Evolutionary conservation across 2,329 filamentous ascomycete species (phyloP).

Genomic region (Dactylellina sp.): DNA sequence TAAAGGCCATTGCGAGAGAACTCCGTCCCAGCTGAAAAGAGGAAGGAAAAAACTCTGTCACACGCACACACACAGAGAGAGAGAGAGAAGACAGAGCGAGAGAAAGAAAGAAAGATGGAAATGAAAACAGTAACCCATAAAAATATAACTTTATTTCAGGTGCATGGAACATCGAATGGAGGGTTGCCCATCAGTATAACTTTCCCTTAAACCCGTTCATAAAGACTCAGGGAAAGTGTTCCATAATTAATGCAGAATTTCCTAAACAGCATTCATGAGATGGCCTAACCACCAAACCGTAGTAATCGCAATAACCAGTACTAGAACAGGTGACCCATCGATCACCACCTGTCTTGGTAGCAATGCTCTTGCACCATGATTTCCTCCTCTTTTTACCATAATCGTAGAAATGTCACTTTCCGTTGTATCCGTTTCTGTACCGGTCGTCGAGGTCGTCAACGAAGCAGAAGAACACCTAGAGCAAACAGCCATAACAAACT

Average conservation of each 20-base stretch:
- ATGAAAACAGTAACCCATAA: constrained; percentile 49
- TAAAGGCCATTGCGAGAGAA: constrained; percentile 61
- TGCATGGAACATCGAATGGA: constrained; percentile 58
- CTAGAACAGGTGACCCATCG: constrained; percentile 45
- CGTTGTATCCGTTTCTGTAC: constrained; percentile 25
- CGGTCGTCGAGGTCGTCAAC: constrained; percentile 45
- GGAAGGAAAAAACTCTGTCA: constrained; percentile 58
- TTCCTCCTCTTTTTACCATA: constrained; percentile 17
- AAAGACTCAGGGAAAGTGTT: constrained; percentile 58
- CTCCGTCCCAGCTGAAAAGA: constrained; percentile 58
- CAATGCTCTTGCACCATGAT: constrained; percentile 25
- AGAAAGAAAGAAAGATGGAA: constrained; percentile 58
- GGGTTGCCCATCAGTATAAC: constrained; percentile 46
- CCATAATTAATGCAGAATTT: constrained; percentile 37
- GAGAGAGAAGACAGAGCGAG: too few species aligned
- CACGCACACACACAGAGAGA: too few species aligned
- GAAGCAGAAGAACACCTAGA: constrained; percentile 24
- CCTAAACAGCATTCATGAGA: constrained; percentile 35
- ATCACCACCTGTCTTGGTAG: constrained; percentile 16
- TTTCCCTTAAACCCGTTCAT: constrained; percentile 21
- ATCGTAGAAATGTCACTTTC: constrained; percentile 32
- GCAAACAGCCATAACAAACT: constrained; percentile 3
- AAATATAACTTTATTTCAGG: constrained; percentile 54
- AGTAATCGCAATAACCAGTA: constrained; percentile 13
- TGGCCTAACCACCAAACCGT: constrained; percentile 33